phyloP scores from a whole-genome alignment of 371 early-diverging fungal genomes.

The Ecytonucleospora hepatopenaei region DNA sequence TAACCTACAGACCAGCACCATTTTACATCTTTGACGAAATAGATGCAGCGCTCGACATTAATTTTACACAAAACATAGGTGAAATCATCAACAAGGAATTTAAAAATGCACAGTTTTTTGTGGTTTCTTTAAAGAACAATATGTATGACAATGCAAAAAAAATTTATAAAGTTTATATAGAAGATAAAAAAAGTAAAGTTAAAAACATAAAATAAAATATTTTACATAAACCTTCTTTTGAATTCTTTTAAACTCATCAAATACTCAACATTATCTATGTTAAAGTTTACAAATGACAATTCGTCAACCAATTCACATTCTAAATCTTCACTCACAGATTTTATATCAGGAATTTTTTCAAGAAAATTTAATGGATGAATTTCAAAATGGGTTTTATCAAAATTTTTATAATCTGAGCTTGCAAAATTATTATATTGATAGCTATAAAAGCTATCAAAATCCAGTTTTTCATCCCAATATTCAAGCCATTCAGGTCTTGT shows the following conservation, averaged over 20 bases:
- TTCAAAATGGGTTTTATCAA: too few species aligned
- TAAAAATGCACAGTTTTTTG: slow-evolving; percentile 89
- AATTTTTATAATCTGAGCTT: too few species aligned
- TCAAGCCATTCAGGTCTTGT: too few species aligned
- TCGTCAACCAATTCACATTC: not conserved
- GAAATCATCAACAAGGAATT: slow-evolving; percentile 81
- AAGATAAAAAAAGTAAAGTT: slow-evolving; percentile 84
- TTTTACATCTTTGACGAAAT: slow-evolving; percentile 99
- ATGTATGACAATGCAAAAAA: slow-evolving; percentile 98
- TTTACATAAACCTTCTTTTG: not conserved
- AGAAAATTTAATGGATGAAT: too few species aligned
- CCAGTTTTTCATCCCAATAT: too few species aligned
- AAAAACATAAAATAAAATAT: slow-evolving; percentile 58
- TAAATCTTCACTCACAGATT: not conserved
- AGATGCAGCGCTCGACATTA: slow-evolving; percentile 93
- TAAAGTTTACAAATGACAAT: not conserved
- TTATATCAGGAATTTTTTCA: too few species aligned
- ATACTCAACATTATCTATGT: not conserved
- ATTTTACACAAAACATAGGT: slow-evolving; percentile 96
- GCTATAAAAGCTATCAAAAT: too few species aligned
- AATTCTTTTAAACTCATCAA: not conserved
- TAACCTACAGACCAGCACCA: slow-evolving; percentile 95
- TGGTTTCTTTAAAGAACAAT: slow-evolving; percentile 96
- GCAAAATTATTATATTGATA: too few species aligned
- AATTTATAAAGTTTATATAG: slow-evolving; percentile 78